Evolutionary conservation across 257 asterid species (phyloP), one percentile per base, ranked within the genome.

Genomic region (Ocimum tenuiflorum): DNA sequence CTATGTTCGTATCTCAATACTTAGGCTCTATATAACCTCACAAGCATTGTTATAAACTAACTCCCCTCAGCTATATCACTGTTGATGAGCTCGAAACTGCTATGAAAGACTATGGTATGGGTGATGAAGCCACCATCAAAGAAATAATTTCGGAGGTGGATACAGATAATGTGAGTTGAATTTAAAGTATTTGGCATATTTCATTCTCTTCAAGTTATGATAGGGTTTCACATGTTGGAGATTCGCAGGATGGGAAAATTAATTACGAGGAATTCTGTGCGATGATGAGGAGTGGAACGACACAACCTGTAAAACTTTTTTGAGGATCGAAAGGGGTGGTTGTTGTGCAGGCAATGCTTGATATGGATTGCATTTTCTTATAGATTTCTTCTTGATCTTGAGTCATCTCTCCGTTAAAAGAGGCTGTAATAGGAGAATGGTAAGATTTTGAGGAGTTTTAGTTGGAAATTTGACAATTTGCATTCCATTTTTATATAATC

Each of bases 61-160:
- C 23, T 41, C 20, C n/a, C 57, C 51, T 48, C 83, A 87, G 95
- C 35, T 87, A 81, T 71, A 89, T 89, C 60, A 87, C 96, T 7
- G 79, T 83, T 68, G 96, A 89, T 23, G 96, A 89, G 70, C 81
- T 89, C 68, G 84, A 89, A 76, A 75, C 73, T 48, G 91, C 96
- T 4, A 89, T 89, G 96, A 89, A 69, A 79, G 95, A 89, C 69
- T 89, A 89, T 43, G 94, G 88, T 50, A 83, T 89, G 91, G 95
- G 95, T 8, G 94, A 85, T 36, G 96, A 81, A 41, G 82, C 78
- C 63, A 83, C 91, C 60, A 89, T 89, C 48, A 82, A 76, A 75
- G 96, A 89, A 63, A 89, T 87, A 23, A 89, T 89, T 54, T 75
- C 95, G 3, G 96, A 89, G 78, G 96, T 87, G 60, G 96, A 89